These are phyloP conservation scores for Leccinum rimulosum DNA, from an alignment of 768 basidiomycete genomes.

Conservation along the genomic window DNA sequence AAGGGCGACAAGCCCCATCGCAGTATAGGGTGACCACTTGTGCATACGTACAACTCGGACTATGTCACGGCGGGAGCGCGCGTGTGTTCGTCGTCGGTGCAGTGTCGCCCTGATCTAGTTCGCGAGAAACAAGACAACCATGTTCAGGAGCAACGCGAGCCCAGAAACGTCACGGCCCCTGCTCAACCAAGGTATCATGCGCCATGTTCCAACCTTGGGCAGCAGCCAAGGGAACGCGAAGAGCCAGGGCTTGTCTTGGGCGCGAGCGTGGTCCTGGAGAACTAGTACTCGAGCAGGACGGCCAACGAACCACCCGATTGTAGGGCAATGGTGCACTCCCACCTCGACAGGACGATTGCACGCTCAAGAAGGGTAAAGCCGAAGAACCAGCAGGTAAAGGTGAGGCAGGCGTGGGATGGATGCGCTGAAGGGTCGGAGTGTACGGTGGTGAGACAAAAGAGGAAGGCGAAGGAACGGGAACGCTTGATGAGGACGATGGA, in stretches of 20 bases:
- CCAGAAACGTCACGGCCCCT: conserved; percentile 93
- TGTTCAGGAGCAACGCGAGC: conserved; percentile 58
- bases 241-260: conserved; percentile 59
- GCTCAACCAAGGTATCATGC: conserved; percentile 57
- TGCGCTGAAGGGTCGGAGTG: conserved; percentile 39
- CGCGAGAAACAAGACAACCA: too few relatives aligned
- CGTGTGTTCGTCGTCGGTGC: conserved; percentile 45
- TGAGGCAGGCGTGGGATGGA: conserved; percentile 69
- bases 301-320: conserved; percentile 52
- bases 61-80: background rate
- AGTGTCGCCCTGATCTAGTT: conserved; percentile 52
- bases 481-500: conserved; percentile 82
- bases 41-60: conserved; percentile 40
- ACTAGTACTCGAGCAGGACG: conserved; percentile 60
- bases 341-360: conserved; percentile 63
- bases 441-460: conserved; percentile 54
- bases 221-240: conserved; percentile 45
- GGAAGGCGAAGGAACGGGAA: conserved; percentile 74
- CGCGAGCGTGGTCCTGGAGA: conserved; percentile 47
- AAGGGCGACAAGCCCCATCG: conserved; percentile 48
- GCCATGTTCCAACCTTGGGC: conserved; percentile 41
- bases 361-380: conserved; percentile 75
- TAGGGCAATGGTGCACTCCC: conserved; percentile 63
- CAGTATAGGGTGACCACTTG: conserved; percentile 44
- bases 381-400: conserved; percentile 85